A percentile compares a stretch with the other conserved stretches of the same genome.
Conservation (phyloP, 345 rosid species). For the Gossypioides kirkii region DNA sequence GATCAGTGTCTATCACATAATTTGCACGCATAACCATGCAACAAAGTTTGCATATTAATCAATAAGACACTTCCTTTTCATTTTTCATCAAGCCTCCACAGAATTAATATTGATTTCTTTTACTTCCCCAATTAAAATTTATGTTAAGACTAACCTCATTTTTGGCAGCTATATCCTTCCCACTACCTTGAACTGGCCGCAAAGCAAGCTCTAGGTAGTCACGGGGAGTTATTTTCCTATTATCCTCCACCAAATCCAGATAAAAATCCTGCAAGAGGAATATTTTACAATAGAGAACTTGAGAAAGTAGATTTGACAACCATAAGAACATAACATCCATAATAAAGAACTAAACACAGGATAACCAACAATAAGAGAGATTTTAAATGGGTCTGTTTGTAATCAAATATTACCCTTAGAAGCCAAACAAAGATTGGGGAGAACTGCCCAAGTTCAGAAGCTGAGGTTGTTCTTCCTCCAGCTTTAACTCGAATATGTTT, state of each 20-base stretch:
- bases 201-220: slow-evolving; percentile 94
- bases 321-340: not conserved
- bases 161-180: slow-evolving; percentile 77
- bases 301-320: not conserved
- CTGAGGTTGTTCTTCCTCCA: slow-evolving; percentile 57
- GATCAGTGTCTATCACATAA: slow-evolving; percentile 19
- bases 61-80: not conserved
- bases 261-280: slow-evolving; percentile 71
- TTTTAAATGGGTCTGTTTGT: not conserved
- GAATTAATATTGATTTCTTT: slow-evolving; percentile 2
- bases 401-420: slow-evolving; percentile 55
- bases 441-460: slow-evolving; percentile 87
- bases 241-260: slow-evolving; percentile 81
- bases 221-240: slow-evolving; percentile 78
- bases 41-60: not conserved
- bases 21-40: not conserved
- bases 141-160: slow-evolving; percentile 62
- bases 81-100: not conserved
- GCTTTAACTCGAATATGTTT: slow-evolving; percentile 96
- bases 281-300: not conserved
- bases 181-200: slow-evolving; percentile 74
- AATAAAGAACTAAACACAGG: not conserved
- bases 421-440: slow-evolving; percentile 99
- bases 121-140: slow-evolving; percentile 1
- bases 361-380: not conserved